These are phyloP conservation scores for Nymphaea thermarum DNA, from an alignment of 164 flowering plant species.

Conservation along the genomic window DNA sequence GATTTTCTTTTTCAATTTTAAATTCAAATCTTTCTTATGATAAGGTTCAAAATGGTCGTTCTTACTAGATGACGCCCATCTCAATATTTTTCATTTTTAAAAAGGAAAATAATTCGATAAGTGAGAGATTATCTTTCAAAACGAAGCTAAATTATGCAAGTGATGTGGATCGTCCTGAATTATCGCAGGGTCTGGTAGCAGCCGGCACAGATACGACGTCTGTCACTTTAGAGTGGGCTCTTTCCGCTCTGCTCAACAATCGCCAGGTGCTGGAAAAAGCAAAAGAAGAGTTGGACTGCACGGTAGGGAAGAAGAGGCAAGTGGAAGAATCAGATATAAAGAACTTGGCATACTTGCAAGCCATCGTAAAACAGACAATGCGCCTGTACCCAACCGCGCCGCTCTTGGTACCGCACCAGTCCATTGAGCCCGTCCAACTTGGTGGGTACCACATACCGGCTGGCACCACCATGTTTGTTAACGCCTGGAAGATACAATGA, in stretches of 20 bases:
- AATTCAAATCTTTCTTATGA: too few relatives aligned
- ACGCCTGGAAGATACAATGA: constrained; percentile 41
- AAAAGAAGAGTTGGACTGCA: not conserved
- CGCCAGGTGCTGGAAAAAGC: not conserved
- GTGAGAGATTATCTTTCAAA: too few relatives aligned
- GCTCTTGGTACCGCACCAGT: constrained; percentile 31
- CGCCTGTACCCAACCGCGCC: constrained; percentile 34
- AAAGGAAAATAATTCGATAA: too few relatives aligned
- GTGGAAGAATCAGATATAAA: not conserved
- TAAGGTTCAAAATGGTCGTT: too few relatives aligned
- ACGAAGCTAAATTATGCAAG: not conserved
- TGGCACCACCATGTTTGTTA: constrained; percentile 30
- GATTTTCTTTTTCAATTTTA: too few relatives aligned
- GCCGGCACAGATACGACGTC: not conserved
- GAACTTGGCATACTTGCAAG: not conserved
- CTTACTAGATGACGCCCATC: too few relatives aligned
- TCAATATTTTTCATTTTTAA: too few relatives aligned
- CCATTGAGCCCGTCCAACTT: constrained; percentile 22
- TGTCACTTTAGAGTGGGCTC: not conserved
- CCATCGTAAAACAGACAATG: constrained; percentile 9
- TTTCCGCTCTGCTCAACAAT: not conserved
- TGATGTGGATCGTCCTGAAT: too few relatives aligned
- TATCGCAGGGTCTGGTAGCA: not conserved
- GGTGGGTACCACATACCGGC: constrained; percentile 20
- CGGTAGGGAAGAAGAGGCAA: not conserved